Percentiles rank a stretch among this genome's conserved stretches.
phyloP scores from a whole-genome alignment of 2,329 filamentous ascomycete species.

The Hypoxylon sp. region DNA sequence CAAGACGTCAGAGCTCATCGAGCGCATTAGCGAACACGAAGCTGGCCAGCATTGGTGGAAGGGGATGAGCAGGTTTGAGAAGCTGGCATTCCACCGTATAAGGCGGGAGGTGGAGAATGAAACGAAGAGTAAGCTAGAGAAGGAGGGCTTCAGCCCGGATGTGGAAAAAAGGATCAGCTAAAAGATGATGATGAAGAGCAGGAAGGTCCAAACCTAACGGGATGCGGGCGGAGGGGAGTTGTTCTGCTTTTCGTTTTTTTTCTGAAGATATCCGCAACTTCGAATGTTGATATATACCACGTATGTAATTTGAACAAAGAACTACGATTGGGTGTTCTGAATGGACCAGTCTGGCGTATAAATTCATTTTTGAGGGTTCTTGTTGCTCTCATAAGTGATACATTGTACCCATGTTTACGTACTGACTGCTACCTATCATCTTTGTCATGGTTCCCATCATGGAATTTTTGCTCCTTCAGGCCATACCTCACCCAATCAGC shows the following conservation, averaged over 20 bases:
- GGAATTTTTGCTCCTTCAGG: background rate
- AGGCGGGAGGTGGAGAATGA: slow-evolving; percentile 74
- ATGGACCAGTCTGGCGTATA: slow-evolving; percentile 2
- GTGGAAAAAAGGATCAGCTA: slow-evolving; percentile 66
- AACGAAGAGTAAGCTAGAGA: slow-evolving; percentile 61
- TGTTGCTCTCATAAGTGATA: slow-evolving; percentile 7
- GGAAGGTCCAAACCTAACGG: slow-evolving; percentile 22
- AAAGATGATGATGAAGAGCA: slow-evolving; percentile 4
- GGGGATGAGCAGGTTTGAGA: slow-evolving; percentile 86
- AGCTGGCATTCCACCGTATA: slow-evolving; percentile 85
- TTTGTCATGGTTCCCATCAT: background rate
- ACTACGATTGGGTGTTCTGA: slow-evolving; percentile 15
- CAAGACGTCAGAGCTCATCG: slow-evolving; percentile 82
- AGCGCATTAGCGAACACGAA: slow-evolving; percentile 86
- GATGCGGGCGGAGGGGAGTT: slow-evolving; percentile 3
- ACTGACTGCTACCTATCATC: slow-evolving; percentile 6
- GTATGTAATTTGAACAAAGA: slow-evolving; percentile 43
- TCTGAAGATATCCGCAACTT: slow-evolving; percentile 41
- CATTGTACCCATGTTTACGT: background rate
- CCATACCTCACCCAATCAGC: background rate
- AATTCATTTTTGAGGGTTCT: slow-evolving; percentile 7
- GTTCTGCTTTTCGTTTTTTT: slow-evolving; percentile 24
- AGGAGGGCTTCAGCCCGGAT: slow-evolving; percentile 57
- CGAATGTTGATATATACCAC: slow-evolving; percentile 40
- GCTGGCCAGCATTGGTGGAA: slow-evolving; percentile 95